A percentile compares a stretch with the other conserved stretches of the same genome.
Evolutionary conservation across 169 alveolate species (phyloP).

Genomic region (Plasmodium adleri): DNA sequence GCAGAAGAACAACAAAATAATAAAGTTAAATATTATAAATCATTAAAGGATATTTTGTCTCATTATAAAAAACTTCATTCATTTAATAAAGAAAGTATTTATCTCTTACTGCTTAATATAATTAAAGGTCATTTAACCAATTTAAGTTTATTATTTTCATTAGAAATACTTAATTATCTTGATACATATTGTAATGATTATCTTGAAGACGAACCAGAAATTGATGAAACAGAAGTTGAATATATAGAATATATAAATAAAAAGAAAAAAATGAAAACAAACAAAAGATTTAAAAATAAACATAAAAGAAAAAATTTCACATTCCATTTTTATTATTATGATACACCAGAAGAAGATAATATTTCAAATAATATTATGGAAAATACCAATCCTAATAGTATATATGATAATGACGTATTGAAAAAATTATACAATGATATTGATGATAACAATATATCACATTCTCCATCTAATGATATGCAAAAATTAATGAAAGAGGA

Average conservation of each 20-base stretch:
- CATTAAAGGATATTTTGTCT: constrained; percentile 21
- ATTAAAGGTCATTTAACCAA: constrained; percentile 59
- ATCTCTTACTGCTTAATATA: constrained; percentile 31
- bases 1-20: background rate
- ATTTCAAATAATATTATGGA: constrained; percentile 12
- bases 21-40: constrained; percentile 9
- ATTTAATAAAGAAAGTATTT: constrained; percentile 25
- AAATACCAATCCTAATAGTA: constrained; percentile 5
- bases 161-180: constrained; percentile 60
- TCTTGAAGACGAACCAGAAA: background rate
- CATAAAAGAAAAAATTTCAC: background rate
- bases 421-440: constrained; percentile 23
- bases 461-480: background rate
- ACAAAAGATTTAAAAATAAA: background rate
- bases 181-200: constrained; percentile 52
- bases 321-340: constrained; percentile 13
- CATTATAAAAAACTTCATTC: background rate
- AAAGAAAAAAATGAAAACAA: constrained; percentile 2
- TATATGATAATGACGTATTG: constrained; percentile 25
- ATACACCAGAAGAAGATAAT: constrained; percentile 12
- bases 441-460: too few species aligned
- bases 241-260: background rate
- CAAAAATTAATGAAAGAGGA: background rate
- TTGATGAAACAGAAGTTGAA: background rate
- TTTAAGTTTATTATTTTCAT: constrained; percentile 66